A percentile compares a stretch with the other conserved stretches of the same genome.
These are phyloP conservation scores for Pseudogymnoascus sp. DNA, from an alignment of 2,329 filamentous ascomycete genomes.

Conservation along the genomic window DNA sequence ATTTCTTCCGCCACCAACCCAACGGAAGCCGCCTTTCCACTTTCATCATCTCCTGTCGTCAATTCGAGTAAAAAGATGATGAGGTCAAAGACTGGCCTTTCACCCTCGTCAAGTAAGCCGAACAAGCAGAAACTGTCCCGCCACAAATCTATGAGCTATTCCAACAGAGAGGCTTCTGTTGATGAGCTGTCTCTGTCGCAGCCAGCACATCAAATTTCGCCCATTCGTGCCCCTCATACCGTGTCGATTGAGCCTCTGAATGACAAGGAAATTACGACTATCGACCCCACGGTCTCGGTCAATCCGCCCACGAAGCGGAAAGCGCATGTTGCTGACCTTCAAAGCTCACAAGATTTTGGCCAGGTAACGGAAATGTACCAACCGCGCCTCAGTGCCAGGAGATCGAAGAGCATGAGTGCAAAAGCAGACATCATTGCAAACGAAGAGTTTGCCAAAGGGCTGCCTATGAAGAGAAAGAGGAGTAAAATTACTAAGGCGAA, in stretches of 20 bases:
- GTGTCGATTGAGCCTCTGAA: not conserved
- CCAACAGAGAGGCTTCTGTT: constrained; percentile 2
- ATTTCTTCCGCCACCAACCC: not conserved
- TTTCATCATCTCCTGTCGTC: not conserved
- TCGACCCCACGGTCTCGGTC: not conserved
- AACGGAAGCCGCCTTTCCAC: not conserved
- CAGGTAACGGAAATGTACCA: constrained; percentile 10
- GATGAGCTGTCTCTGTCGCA: constrained; percentile 6
- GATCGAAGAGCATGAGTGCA: constrained; percentile 11
- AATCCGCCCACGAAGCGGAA: not conserved
- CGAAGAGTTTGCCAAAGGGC: not conserved
- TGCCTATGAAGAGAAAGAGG: not conserved
- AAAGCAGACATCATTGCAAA: constrained; percentile 5
- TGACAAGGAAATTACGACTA: not conserved
- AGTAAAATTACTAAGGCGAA: not conserved
- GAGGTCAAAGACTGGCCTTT: constrained; percentile 3
- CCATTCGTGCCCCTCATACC: not conserved
- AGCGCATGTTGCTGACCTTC: not conserved
- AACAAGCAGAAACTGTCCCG: not conserved
- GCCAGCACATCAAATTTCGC: not conserved
- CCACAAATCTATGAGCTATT: not conserved
- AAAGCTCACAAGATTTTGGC: constrained; percentile 8
- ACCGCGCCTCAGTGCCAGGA: constrained; percentile 12
- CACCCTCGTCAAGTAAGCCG: not conserved
- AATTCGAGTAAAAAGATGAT: not conserved